Conservation (phyloP, 2,329 filamentous ascomycete species). For the Monosporascus sp. region DNA sequence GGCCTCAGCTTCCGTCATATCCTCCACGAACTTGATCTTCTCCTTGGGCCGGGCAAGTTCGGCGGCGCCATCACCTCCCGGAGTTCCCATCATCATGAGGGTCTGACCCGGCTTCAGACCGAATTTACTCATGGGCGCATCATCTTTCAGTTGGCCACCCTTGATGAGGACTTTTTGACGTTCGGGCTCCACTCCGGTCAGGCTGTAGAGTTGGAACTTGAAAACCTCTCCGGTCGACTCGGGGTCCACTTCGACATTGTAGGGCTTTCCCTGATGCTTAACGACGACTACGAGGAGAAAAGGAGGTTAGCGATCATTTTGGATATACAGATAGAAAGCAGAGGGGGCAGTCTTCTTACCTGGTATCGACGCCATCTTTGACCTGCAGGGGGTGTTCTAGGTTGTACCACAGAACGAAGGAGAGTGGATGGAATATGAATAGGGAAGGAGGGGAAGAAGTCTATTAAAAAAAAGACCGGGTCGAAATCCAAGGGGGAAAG, state of each 20-base stretch:
- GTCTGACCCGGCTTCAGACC: constrained; percentile 79
- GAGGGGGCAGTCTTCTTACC: constrained; percentile 13
- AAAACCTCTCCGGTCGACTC: constrained; percentile 83
- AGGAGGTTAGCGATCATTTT: constrained; percentile 14
- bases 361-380: constrained; percentile 25
- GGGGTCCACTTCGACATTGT: constrained; percentile 88
- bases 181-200: constrained; percentile 93
- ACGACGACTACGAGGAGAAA: constrained; percentile 62
- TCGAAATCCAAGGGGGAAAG: neutral
- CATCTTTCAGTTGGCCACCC: constrained; percentile 91
- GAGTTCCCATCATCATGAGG: constrained; percentile 96
- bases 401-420: neutral
- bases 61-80: constrained; percentile 57
- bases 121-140: constrained; percentile 78
- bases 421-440: neutral
- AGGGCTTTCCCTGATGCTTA: constrained; percentile 92
- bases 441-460: neutral
- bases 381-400: neutral
- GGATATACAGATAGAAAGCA: neutral
- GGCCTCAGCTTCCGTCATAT: constrained; percentile 93
- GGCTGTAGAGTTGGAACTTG: constrained; percentile 91
- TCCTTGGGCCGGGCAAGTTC: constrained; percentile 70
- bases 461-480: neutral
- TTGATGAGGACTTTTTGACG: constrained; percentile 95
- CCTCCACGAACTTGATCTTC: constrained; percentile 82